These are phyloP conservation scores for Mycena vitilis DNA, from an alignment of 768 basidiomycete genomes.

Conservation along the genomic window DNA sequence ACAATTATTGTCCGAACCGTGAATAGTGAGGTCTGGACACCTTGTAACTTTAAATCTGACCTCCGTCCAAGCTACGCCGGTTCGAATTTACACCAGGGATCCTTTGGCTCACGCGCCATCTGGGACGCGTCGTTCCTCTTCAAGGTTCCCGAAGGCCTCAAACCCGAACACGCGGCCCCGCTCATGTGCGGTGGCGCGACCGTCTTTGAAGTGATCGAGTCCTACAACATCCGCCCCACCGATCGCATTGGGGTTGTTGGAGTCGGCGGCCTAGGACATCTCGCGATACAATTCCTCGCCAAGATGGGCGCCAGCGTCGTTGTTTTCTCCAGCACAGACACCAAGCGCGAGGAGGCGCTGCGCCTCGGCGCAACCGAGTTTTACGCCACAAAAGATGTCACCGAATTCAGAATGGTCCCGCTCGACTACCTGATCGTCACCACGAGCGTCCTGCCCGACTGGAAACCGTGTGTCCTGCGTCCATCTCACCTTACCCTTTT, in stretches of 20 bases:
- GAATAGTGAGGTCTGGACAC: background rate
- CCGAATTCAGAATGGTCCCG: slow-evolving; percentile 40
- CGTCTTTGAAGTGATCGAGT: background rate
- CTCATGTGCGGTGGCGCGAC: background rate
- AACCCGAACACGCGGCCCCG: background rate
- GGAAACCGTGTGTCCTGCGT: slow-evolving; percentile 24
- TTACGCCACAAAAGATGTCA: slow-evolving; percentile 43
- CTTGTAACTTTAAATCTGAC: too few relatives aligned
- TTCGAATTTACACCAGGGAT: background rate
- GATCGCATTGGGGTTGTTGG: slow-evolving; percentile 45
- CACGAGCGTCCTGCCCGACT: slow-evolving; percentile 32
- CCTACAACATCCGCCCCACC: slow-evolving; percentile 17
- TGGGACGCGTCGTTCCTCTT: background rate
- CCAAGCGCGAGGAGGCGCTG: slow-evolving; percentile 47
- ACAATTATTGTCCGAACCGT: background rate
- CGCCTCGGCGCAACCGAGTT: slow-evolving; percentile 49
- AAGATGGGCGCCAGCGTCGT: slow-evolving; percentile 55
- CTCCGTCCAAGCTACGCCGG: background rate
- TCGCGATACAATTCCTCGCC: slow-evolving; percentile 51
- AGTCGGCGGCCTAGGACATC: slow-evolving; percentile 52
- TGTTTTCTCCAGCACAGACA: slow-evolving; percentile 48
- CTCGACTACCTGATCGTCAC: slow-evolving; percentile 49
- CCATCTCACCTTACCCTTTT: too few relatives aligned
- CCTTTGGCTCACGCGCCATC: background rate
- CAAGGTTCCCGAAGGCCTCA: background rate